phyloP scores from a whole-genome alignment of 345 rosid species.

The Syzygium grande region DNA sequence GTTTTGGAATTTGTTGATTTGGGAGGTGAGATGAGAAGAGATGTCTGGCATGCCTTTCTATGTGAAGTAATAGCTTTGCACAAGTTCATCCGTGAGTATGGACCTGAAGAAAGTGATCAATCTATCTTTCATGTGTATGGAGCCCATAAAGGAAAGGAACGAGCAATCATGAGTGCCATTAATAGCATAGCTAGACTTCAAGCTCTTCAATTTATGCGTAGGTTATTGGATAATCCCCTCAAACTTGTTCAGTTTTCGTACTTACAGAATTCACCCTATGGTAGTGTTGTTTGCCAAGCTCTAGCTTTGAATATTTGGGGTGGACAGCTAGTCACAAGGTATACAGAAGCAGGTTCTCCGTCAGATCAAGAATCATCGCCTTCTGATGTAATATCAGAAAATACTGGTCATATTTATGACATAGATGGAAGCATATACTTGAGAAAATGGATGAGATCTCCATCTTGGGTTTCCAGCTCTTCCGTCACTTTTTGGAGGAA shows the following conservation, averaged over 20 bases:
- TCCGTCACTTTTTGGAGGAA: conserved; percentile 77
- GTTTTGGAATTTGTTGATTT: conserved; percentile 92
- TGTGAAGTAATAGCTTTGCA: conserved; percentile 75
- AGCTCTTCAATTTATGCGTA: conserved; percentile 75
- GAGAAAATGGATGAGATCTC: conserved; percentile 86
- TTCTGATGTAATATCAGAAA: conserved; percentile 38
- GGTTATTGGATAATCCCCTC: conserved; percentile 76
- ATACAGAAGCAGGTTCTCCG: conserved; percentile 26
- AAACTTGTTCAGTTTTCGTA: conserved; percentile 83
- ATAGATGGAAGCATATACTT: conserved; percentile 90
- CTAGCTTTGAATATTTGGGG: conserved; percentile 88
- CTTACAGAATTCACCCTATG: conserved; percentile 69
- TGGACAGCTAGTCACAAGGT: conserved; percentile 62
- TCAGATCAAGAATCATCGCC: conserved; percentile 15
- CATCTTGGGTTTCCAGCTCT: conserved; percentile 71
- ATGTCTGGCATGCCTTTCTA: conserved; percentile 86
- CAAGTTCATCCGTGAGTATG: conserved; percentile 65
- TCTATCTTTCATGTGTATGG: conserved; percentile 61
- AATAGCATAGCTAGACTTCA: conserved; percentile 86
- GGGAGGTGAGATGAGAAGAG: conserved; percentile 93
- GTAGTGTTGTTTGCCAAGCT: conserved; percentile 71
- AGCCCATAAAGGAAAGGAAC: conserved; percentile 77
- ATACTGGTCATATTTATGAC: conserved; percentile 48
- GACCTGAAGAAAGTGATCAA: conserved; percentile 56
- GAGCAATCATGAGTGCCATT: conserved; percentile 50